phyloP scores from a whole-genome alignment of 2,329 filamentous ascomycete species.

The Verticillium longisporum region DNA sequence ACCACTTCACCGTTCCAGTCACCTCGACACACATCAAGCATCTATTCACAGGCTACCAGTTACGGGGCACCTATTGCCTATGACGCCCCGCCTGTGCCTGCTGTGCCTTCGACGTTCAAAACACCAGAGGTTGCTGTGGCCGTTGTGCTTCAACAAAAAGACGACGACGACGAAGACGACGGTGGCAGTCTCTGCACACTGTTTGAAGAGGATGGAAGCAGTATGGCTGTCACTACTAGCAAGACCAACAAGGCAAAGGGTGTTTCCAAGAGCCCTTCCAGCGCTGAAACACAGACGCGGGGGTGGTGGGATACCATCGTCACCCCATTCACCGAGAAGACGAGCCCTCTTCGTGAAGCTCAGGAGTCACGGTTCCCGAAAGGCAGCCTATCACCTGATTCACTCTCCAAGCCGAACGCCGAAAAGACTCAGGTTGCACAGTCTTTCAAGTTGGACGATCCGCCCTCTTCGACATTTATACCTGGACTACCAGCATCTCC shows the following conservation, averaged over 20 bases:
- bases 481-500: slow-evolving; percentile 12
- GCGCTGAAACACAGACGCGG: slow-evolving; percentile 50
- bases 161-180: slow-evolving; percentile 44
- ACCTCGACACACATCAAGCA: slow-evolving; percentile 44
- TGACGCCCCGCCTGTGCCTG: slow-evolving; percentile 53
- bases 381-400: slow-evolving; percentile 11
- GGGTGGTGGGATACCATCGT: slow-evolving; percentile 77
- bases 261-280: slow-evolving; percentile 31
- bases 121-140: slow-evolving; percentile 23
- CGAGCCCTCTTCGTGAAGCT: slow-evolving; percentile 7
- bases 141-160: slow-evolving; percentile 25
- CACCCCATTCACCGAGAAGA: slow-evolving; percentile 55
- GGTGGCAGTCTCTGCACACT: slow-evolving; percentile 54
- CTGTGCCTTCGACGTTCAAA: slow-evolving; percentile 40
- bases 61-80: slow-evolving; percentile 20
- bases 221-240: slow-evolving; percentile 22
- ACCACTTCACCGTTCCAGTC: slow-evolving; percentile 34
- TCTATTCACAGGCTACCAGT: slow-evolving; percentile 52
- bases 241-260: slow-evolving; percentile 31
- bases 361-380: slow-evolving; percentile 9
- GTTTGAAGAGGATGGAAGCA: slow-evolving; percentile 61
- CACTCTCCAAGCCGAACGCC: background rate
- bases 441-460: background rate
- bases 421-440: background rate
- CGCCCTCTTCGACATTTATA: background rate